Evolutionary conservation across 2,329 filamentous ascomycete genomes (phyloP), one percentile per base, ranked within the genome.

Genomic region (Xylariaceae sp.): DNA sequence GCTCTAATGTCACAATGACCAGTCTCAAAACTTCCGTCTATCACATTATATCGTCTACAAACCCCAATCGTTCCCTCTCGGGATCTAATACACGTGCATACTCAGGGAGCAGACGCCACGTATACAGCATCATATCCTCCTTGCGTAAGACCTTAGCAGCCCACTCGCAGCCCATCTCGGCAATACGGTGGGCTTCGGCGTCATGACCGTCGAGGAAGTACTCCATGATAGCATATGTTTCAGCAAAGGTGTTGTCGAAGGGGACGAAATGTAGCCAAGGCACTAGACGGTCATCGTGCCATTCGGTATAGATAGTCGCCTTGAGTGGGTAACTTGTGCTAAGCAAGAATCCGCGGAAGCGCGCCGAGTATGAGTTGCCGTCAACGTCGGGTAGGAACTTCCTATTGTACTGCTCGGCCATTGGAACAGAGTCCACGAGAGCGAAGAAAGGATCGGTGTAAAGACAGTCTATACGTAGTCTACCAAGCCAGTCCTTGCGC

Each of bases 251-350:
- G 56, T 84, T 84, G 62, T 87, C 82, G 56, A 88, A 73, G 2
- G 85, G 85, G 1, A 82, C 77, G 56, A 86, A 89, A 64, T 89
- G 86, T 53, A 77, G 68, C 85, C 85, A 89, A 0, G 83, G 78
- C 12, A 80, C 67, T 1, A 89, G 70, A 5, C 85, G 74, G 32
- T 77, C 74, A 61, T 88, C 85, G 60, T 88, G 85, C 85, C 85
- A 89, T 62, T 89, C 85, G 12, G 77, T 70, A 60, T 85, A 88
- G 33, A 88, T 72, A 3, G 85, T 88, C 12, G 80, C 76, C 65
- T 88, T 89, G 60, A 89, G 76, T 1, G 82, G 81, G 27, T 85
- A 63, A 37, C 76, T 82, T 2, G 77, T 84, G 22, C 77, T 83
- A 22, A 75, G 70, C 4, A 88, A 66, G 54, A 88, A 83, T 0